Base-by-base conservation (phyloP, 306 rosid genomes). In the Acacia confusa region DNA sequence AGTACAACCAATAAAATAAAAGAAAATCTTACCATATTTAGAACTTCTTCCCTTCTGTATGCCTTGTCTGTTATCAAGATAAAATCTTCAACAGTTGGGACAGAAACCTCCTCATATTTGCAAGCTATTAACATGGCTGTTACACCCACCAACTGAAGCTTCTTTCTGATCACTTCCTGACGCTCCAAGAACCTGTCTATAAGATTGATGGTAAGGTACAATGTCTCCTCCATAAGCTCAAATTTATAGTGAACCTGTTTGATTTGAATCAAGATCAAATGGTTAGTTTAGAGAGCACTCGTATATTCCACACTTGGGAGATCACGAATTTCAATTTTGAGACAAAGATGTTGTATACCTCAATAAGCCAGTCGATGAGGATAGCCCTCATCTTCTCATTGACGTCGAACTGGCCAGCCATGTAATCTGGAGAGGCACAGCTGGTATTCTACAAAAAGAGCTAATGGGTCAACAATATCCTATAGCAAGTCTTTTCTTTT, bases 161-260 rank as follows among this genome's bases (percentile, higher is more conserved):
- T 83, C 83, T 71, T 71, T 71, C 86, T 81, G 70, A 78, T 65
- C 44, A 86, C 63, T 4, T 30, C 50, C 71, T 74, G 85, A 52
- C 28, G 83, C 85, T 86, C 89, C 67, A 86, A 44, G 76, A 86
- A 86, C 79, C 87, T 84, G 77, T 86, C 89, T 69, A 74, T 65
- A n/a, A 86, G 85, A 67, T 63, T 86, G 69, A 86, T 74, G 52
- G 89, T 84, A 32, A 84, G 89, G 83, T 78, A 86, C 80, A 86
- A 63, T 9, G 89, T 81, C 58, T 81, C 84, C 30, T 81, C 87
- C 85, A 86, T 50, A 52, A 86, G 85, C 70, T 78, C 84, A 81
- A 86, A 86, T 84, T 86, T 86, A 85, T 78, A 83, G 87, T 86
- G 89, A 52, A 86, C 89, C 89, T 86, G 87, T 76, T 83, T 50